Evolutionary conservation across 2,329 filamentous ascomycete species (phyloP), one percentile per base, ranked within the genome.

Genomic region (Trichophyton schoenleinii): DNA sequence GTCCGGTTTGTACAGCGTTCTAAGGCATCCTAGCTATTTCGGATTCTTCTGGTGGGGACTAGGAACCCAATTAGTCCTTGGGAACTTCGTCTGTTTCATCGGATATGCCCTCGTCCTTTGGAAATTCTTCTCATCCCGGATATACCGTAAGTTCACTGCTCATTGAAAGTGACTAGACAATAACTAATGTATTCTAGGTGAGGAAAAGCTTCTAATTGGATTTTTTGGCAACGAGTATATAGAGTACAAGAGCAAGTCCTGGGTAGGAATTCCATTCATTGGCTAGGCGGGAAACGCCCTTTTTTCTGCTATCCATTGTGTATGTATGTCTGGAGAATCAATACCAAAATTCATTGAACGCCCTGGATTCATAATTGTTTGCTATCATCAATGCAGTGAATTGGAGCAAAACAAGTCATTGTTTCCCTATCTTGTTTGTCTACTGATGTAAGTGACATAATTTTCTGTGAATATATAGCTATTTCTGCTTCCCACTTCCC

Each of bases 31-130:
- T 11, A 88, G 87, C 63, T 99, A 99, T 75, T 96, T 97, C 77
- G 94, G 92, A 2, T 99, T 96, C 78, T 99, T 96, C 75, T 97
- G 91, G 85, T 99, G 92, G 92, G 90, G 89, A 0, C 70, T 97
- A n/a, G 94, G 94, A 3, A 96, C 91, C 11, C 94, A 99, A 78
- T 70, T 97, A 49, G 84, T 95, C 60, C 79, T 96, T 65, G 92
- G 92, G 18, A 99, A 99, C 74, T 75, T 82, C 7, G 66, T 95
- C 1, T 95, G 90, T 71, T 84, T 95, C 62, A 66, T 86, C 5
- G 87, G 75, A 1, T 97, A 95, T 77, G 75, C 83, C 0, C 72
- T 81, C 6, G 87, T 95, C 15, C 73, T 99, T 66, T 96, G 89
- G 89, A 80, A 77, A 63, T 99, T 99, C 73, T 99, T 99, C 71